Base-by-base conservation (phyloP, 2,329 filamentous ascomycete genomes). In the Sporothrix pseudoabietina region DNA sequence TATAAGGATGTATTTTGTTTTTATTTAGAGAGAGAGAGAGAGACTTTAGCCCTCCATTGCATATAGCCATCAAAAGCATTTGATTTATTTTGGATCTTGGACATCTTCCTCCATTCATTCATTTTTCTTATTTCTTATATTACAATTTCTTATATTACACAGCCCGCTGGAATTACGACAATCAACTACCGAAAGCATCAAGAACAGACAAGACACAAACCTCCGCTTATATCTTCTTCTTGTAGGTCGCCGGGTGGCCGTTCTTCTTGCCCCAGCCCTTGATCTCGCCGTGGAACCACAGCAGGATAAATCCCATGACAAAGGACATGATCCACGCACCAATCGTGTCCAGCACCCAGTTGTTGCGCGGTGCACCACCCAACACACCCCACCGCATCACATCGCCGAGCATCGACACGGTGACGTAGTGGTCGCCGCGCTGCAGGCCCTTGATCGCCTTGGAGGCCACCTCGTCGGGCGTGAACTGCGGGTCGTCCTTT, bases 401-500 rank as follows among this genome's bases (percentile, higher is more conserved):
- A 72, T 88, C 82, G 1, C 92, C 93, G 65, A 97, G 80, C 75
- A 90, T 89, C 74, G 89, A 91, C 12, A 94, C 92, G 0, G 93
- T 91, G 61, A 97, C 88, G 78, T 93, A 86, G 80, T 93, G 95
- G 32, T 96, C 85, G 0, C 95, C 96, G 49, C 83, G 89, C 81
- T 98, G 94, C 61, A 99, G 83, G 0, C 92, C 93, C 59, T 83
- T 83, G 70, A 99, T 89, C 0, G 93, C 86, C 9, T 84, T 85
- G 4, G 83, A 82, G 1, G 96, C 96, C 16, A 97, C 94, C 74
- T 91, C 87, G 5, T 96, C 91, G 5, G 94, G 92, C 0, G 87
- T 91, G 81, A 97, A 92, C 65, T 89, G 86, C 16, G 91, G 91
- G 80, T 99, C 96, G n/a, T 88, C 87, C 77, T 92, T 90, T 82